Evolutionary conservation across 495 filamentous ascomycete genomes (phyloP).

Genomic region (Annulohypoxylon nitens): DNA sequence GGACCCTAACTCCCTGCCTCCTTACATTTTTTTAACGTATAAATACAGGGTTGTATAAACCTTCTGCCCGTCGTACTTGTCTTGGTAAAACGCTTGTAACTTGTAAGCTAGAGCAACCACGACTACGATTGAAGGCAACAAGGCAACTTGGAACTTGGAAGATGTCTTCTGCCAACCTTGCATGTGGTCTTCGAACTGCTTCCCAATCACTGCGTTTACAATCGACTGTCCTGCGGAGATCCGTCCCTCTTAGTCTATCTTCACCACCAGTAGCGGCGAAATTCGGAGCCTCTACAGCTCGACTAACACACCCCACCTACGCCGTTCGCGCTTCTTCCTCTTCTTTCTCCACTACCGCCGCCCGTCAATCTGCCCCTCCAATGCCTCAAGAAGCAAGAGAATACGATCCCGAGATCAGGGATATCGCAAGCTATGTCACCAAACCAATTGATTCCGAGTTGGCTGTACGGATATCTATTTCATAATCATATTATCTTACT

Average conservation of each 20-base stretch:
- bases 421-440: conserved; percentile 93
- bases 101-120: conserved; percentile 21
- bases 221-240: conserved; percentile 38
- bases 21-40: neutral
- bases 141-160: conserved; percentile 22
- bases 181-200: conserved; percentile 46
- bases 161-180: conserved; percentile 52
- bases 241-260: conserved; percentile 34
- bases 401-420: conserved; percentile 91
- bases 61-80: neutral
- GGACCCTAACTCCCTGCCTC: neutral
- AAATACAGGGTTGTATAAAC: neutral
- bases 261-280: conserved; percentile 37
- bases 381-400: conserved; percentile 65
- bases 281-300: conserved; percentile 45
- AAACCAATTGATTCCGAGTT: conserved; percentile 91
- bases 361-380: conserved; percentile 65
- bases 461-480: conserved; percentile 72
- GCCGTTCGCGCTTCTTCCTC: conserved; percentile 32
- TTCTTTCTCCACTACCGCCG: conserved; percentile 69
- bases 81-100: neutral
- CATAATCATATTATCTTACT: too few relatives aligned
- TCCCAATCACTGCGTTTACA: conserved; percentile 53
- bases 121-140: neutral
- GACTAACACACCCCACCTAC: conserved; percentile 31